Percentiles rank a stretch among this genome's conserved stretches.
Conservation (phyloP, 108 stramenopile genomes). For the Discostella pseudostelligera region DNA sequence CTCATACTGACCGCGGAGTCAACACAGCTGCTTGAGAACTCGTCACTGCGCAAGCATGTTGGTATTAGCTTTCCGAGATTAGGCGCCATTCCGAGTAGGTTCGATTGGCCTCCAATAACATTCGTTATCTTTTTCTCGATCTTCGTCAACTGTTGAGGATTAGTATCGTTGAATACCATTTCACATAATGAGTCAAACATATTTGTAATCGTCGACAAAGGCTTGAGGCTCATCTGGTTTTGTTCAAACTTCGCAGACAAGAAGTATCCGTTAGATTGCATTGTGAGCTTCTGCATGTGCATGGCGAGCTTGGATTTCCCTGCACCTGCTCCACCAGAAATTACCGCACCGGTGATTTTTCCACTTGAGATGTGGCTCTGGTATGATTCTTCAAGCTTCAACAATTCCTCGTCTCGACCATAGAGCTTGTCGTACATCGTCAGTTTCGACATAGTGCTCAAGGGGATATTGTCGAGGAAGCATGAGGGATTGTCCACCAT, state of each 20-base stretch:
- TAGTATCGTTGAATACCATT: constrained; percentile 4
- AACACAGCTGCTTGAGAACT: constrained; percentile 1
- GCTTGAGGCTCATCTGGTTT: constrained; percentile 9
- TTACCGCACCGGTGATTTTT: constrained; percentile 11
- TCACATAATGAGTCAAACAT: constrained; percentile 23
- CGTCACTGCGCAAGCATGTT: neutral
- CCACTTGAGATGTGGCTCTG: neutral
- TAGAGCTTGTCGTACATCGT: constrained; percentile 20
- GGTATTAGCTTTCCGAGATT: constrained; percentile 20
- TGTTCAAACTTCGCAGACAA: constrained; percentile 36
- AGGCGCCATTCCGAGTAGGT: constrained; percentile 4
- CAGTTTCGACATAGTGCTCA: neutral
- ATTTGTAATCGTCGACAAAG: constrained; percentile 15
- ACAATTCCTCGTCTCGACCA: constrained; percentile 23
- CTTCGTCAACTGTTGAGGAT: neutral
- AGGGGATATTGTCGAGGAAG: constrained; percentile 21
- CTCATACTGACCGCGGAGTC: constrained; percentile 17
- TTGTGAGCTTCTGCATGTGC: constrained; percentile 5
- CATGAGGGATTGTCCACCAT: constrained; percentile 19
- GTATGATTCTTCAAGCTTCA: constrained; percentile 14
- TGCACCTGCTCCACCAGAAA: constrained; percentile 21
- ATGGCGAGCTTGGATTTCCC: constrained; percentile 31
- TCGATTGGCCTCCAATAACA: constrained; percentile 10
- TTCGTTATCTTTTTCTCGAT: neutral
- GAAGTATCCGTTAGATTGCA: constrained; percentile 4